Conservation (phyloP, 805 yeast genomes). For the Nakazawaea ambrosiae region DNA sequence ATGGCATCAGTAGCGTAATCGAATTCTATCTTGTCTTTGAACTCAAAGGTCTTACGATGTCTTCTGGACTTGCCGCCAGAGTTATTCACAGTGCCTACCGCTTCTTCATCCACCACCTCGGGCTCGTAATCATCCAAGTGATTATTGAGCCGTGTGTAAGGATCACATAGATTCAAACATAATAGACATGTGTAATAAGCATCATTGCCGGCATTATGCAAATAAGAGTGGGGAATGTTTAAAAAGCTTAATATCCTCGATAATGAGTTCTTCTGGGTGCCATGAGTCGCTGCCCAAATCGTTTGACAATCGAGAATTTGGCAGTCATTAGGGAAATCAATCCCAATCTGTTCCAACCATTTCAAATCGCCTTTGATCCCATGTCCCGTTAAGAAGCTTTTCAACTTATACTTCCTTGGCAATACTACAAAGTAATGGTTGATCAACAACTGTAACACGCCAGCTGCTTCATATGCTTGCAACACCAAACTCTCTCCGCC, state of each 20-base stretch:
- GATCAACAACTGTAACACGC: conserved; percentile 34
- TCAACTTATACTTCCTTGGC: conserved; percentile 18
- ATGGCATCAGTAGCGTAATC: too few species aligned
- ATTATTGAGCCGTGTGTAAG: conserved; percentile 22
- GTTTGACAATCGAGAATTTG: conserved; percentile 39
- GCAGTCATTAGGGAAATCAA: conserved; percentile 32
- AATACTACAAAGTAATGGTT: conserved; percentile 32
- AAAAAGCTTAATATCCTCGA: conserved; percentile 38
- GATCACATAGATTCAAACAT: conserved; percentile 47
- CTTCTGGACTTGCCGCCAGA: too few species aligned
- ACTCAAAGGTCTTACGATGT: too few species aligned
- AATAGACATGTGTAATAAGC: conserved; percentile 53
- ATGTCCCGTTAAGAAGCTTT: conserved; percentile 51
- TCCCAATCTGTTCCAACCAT: conserved; percentile 42
- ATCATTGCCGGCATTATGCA: conserved; percentile 72
- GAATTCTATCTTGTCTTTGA: too few species aligned
- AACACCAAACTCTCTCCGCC: conserved; percentile 43
- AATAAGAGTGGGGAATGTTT: conserved; percentile 46
- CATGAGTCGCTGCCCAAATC: conserved; percentile 33
- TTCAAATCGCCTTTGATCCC: conserved; percentile 45
- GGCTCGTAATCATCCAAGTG: conserved; percentile 11
- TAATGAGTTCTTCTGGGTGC: conserved; percentile 35
- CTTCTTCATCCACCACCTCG: too few species aligned
- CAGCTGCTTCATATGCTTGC: conserved; percentile 26
- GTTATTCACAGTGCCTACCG: too few species aligned